Base-by-base conservation (phyloP, 225 moss, liverwort and hornwort genomes). In the Straminergon stramineum region DNA sequence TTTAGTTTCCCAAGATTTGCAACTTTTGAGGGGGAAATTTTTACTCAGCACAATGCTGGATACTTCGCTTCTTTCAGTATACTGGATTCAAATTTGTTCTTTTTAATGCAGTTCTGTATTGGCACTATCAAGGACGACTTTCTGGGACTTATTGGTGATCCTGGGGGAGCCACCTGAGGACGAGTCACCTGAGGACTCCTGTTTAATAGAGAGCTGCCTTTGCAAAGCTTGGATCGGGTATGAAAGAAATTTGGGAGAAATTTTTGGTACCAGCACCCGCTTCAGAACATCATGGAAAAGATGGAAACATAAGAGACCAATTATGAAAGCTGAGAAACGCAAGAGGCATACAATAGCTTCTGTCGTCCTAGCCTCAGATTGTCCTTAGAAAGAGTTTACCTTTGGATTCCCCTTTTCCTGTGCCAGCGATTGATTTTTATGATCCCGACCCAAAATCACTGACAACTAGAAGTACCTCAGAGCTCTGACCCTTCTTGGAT, bases 61-160 rank as follows among this genome's bases (percentile, higher is more conserved):
- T 37, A 37, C 48, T 78, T 75, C 32, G 65, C 63, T 74, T 61
- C 35, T 37, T 56, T 37, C 37, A 37, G 21, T 53, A 9, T 30
- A 48, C 68, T 68, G 84, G 48, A 78, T 89, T 65, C n/a, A 18
- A 37, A 57, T 66, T 14, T 84, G 34, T 37, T 79, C 45, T 66
- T 63, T 60, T 60, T 35, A 3, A 31, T 84, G 86, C 95, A 97
- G 96, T 97, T 97, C 85, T 97, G 97, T 86, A 97, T 97, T 51
- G 97, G 96, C 88, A 97, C 97, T 60, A 97, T 97, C 91, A 96
- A 97, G 89, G 97, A 97, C 84, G 97, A 96, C 91, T 96, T 97
- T 80, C 84, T 97, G 71, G 96, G 97, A 85, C 96, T 97, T 61
- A 97, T 96, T 88, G 97, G 94, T 62, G 95, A 97, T 92, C 97